Evolutionary conservation across 2,329 filamentous ascomycete species (phyloP).

Genomic region (Beauveria sp.): DNA sequence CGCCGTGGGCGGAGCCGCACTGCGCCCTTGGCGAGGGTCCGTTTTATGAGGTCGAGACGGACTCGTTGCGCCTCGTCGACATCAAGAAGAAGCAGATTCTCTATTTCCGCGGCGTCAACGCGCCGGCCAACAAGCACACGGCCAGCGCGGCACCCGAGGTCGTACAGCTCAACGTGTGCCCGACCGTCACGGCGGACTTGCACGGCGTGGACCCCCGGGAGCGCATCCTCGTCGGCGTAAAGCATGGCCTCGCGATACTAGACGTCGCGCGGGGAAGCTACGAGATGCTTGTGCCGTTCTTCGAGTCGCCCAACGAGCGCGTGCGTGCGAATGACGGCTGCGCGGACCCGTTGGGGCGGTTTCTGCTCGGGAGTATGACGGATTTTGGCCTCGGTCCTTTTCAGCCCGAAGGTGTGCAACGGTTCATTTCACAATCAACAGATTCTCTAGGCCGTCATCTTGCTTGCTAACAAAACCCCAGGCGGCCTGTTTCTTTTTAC

Average conservation of each 20-base stretch:
- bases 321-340: slow-evolving; percentile 75
- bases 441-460: too few species aligned
- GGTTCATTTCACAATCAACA: too few species aligned
- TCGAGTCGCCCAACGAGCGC: slow-evolving; percentile 37
- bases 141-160: background rate
- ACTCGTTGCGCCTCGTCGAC: slow-evolving; percentile 71
- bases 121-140: background rate
- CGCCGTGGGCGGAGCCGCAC: slow-evolving; percentile 51
- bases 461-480: slow-evolving; percentile 7
- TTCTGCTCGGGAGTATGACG: slow-evolving; percentile 84
- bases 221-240: slow-evolving; percentile 69
- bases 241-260: slow-evolving; percentile 73
- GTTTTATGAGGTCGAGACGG: slow-evolving; percentile 59
- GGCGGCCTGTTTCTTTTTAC: slow-evolving; percentile 69
- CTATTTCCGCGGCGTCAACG: background rate
- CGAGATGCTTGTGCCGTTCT: slow-evolving; percentile 45
- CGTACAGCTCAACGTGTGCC: slow-evolving; percentile 43
- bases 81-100: slow-evolving; percentile 65
- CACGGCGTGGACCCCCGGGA: slow-evolving; percentile 52
- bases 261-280: slow-evolving; percentile 46
- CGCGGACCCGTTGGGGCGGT: slow-evolving; percentile 70
- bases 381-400: slow-evolving; percentile 55
- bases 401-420: slow-evolving; percentile 46
- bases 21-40: slow-evolving; percentile 68
- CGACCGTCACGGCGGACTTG: slow-evolving; percentile 72